Evolutionary conservation across 257 asterid genomes (phyloP), one percentile per base, ranked within the genome.

Genomic region (Primulina tabacum): DNA sequence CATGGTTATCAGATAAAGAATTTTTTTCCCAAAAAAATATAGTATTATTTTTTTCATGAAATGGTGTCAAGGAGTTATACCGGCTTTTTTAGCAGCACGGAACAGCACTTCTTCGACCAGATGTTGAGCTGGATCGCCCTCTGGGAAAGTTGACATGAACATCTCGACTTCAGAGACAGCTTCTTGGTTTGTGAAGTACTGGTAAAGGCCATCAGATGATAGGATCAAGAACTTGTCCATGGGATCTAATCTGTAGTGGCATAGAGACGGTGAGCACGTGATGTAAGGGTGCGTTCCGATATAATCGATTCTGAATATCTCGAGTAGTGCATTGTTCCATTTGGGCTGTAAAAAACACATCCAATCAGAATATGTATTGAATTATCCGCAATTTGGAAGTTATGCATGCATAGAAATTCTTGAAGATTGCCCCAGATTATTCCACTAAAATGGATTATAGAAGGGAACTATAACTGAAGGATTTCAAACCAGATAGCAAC

Each of bases 101-200:
- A 86, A 83, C 1, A 86, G 60, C 9, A 83, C 87, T 58, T 86
- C 89, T 65, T 86, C 91, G 2, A 86, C 81, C 1, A 86, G 89
- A 43, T 86, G 91, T 3, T 86, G 91, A 4, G 91, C 91, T 12
- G 91, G 91, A 76, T 86, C 91, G 12, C 88, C 91, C 77, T 86
- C 91, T 0, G 91, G 91, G 65, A 83, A 86, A 26, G 78, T 75
- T 66, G 81, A 62, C 84, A 86, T 71, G 69, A 86, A 86, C 47
- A 67, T 71, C 73, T 86, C 91, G 0, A 86, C 88, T 72, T 86
- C 87, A 29, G 75, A 75, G 10, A 86, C 82, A 8, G 88, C 91
- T 76, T 86, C 87, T 72, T 80, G 79, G 20, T 83, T 86, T 33
- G 88, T 86, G 81, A 86, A 79, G 79, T 86, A 86, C 70, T 86